Percentiles rank a stretch among this genome's conserved stretches.
Evolutionary conservation across 768 basidiomycete species (phyloP).

Genomic region (Collybiopsis luxurians): DNA sequence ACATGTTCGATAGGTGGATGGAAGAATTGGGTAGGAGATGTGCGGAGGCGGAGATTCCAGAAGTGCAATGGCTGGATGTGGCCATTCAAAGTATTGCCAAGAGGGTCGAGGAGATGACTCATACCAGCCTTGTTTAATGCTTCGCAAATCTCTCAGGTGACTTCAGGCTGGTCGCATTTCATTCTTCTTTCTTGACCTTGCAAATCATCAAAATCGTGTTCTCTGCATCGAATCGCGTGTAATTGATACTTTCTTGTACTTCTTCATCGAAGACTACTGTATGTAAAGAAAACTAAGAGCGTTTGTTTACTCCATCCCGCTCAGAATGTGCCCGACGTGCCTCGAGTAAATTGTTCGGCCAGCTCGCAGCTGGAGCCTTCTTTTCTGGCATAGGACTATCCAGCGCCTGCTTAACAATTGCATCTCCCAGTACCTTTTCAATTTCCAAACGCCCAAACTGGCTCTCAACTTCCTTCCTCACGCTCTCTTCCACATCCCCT

Average conservation of each 20-base stretch:
- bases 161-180: too few species aligned
- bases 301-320: not conserved
- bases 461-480: not conserved
- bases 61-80: not conserved
- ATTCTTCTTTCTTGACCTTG: too few species aligned
- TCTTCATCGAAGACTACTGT: too few species aligned
- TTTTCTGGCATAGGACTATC: not conserved
- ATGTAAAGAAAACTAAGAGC: not conserved
- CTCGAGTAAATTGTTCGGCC: not conserved
- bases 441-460: not conserved
- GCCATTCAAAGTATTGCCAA: not conserved
- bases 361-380: not conserved
- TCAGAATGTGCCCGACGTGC: not conserved
- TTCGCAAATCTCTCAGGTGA: too few species aligned
- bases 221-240: too few species aligned
- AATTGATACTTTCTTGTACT: too few species aligned
- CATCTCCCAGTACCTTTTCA: not conserved
- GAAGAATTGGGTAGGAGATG: not conserved
- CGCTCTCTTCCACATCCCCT: not conserved
- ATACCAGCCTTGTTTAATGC: too few species aligned
- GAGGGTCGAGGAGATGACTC: not conserved
- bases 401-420: not conserved
- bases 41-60: not conserved
- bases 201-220: too few species aligned
- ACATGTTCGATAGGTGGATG: too few species aligned